Conservation (phyloP, 1,284 basidiomycete genomes). For the Apiotrichum porosum region DNA sequence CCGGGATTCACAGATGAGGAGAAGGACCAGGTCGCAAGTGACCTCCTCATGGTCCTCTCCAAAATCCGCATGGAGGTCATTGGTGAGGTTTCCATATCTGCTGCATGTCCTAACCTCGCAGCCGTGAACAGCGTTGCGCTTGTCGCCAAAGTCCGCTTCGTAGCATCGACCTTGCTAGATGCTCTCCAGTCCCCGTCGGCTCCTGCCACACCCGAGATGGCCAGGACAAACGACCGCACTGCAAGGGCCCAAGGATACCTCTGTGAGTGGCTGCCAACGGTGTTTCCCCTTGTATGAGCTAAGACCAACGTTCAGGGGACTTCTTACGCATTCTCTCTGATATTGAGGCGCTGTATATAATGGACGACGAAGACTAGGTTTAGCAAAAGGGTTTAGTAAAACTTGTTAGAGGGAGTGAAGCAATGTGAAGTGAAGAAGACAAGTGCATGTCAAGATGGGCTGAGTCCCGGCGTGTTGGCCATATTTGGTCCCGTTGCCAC, state of each 20-base stretch:
- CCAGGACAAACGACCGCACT: conserved; percentile 53
- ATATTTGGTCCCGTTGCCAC: too few relatives aligned
- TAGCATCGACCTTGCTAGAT: conserved; percentile 78
- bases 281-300: not conserved
- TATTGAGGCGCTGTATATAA: conserved; percentile 57
- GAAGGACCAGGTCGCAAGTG: conserved; percentile 43
- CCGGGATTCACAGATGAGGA: conserved; percentile 24
- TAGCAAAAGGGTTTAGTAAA: not conserved
- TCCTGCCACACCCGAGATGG: not conserved
- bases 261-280: conserved; percentile 41
- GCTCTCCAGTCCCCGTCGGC: conserved; percentile 65
- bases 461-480: too few relatives aligned
- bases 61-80: conserved; percentile 87
- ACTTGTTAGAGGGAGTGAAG: not conserved
- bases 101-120: not conserved
- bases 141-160: conserved; percentile 82
- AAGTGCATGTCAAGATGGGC: too few relatives aligned
- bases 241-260: conserved; percentile 66
- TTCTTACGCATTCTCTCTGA: conserved; percentile 81
- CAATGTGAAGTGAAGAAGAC: too few relatives aligned
- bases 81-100: conserved; percentile 31
- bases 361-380: conserved; percentile 29
- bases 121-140: conserved; percentile 67
- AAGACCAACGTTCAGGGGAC: conserved; percentile 66
- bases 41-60: conserved; percentile 73